Evolutionary conservation across 2,329 filamentous ascomycete species (phyloP).

Genomic region (Xylaria digitata): DNA sequence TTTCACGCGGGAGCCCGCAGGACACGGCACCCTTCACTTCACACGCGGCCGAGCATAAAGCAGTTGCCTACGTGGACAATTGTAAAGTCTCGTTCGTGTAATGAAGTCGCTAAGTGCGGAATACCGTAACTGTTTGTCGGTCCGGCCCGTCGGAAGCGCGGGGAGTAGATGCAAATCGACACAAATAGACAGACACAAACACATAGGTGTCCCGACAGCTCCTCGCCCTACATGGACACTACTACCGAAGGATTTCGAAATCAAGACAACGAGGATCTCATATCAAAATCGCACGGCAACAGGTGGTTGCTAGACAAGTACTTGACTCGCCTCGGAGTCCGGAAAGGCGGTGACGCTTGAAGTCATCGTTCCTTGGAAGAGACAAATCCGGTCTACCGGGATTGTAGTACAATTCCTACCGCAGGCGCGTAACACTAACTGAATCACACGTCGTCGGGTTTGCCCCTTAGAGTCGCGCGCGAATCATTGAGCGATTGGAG

Average conservation of each 20-base stretch:
- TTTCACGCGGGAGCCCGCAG: conserved; percentile 30
- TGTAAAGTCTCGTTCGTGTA: conserved; percentile 3
- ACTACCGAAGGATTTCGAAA: background rate
- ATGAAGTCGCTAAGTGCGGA: conserved; percentile 9
- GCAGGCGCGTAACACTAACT: conserved; percentile 16
- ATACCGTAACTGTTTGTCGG: conserved; percentile 16
- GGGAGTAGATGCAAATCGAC: conserved; percentile 6
- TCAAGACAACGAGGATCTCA: background rate
- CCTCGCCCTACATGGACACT: background rate
- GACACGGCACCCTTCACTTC: conserved; percentile 14
- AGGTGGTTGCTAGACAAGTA: background rate
- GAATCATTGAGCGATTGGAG: background rate
- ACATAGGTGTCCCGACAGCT: background rate
- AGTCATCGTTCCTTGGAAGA: conserved; percentile 20
- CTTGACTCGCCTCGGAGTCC: conserved; percentile 40
- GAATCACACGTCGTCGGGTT: conserved; percentile 23
- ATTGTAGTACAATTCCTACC: conserved; percentile 24
- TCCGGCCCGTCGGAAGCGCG: conserved; percentile 21
- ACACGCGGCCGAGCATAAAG: conserved; percentile 2
- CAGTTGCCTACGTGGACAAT: conserved; percentile 4
- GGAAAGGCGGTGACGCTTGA: conserved; percentile 40
- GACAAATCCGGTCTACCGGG: conserved; percentile 13
- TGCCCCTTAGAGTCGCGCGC: background rate
- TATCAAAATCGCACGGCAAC: background rate
- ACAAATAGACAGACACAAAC: conserved; percentile 23